phyloP scores from a whole-genome alignment of 257 asterid genomes.

The Solanum chmielewskii region DNA sequence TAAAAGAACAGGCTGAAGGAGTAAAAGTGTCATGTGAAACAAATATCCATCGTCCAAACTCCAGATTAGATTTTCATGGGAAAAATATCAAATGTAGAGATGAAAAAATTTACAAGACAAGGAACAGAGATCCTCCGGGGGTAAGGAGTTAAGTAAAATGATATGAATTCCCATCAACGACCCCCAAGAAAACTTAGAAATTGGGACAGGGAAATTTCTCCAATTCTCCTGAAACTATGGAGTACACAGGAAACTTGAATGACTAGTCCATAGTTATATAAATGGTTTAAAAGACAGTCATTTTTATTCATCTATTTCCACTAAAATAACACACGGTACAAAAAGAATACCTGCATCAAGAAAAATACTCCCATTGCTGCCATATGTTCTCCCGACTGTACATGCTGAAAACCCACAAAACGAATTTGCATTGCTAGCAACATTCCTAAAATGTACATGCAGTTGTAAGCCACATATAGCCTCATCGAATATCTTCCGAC shows the following conservation, averaged over 20 bases:
- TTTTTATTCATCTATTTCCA: not conserved
- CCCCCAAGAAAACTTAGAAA: not conserved
- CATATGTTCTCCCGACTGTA: slow-evolving; percentile 99
- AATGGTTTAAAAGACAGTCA: not conserved
- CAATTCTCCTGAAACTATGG: not conserved
- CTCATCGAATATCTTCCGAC: slow-evolving; percentile 97
- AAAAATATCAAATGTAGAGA: not conserved
- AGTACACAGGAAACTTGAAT: not conserved
- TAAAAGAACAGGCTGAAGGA: not conserved
- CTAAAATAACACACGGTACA: not conserved
- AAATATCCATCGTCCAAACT: not conserved
- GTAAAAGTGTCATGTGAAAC: not conserved
- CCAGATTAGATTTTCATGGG: not conserved
- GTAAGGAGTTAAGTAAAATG: not conserved
- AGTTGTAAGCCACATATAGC: slow-evolving; percentile 87
- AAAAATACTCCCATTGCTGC: slow-evolving; percentile 99
- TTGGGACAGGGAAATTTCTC: not conserved
- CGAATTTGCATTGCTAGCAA: slow-evolving; percentile 98
- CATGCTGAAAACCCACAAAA: slow-evolving; percentile 98
- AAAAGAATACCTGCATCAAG: slow-evolving; percentile 72
- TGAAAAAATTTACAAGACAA: not conserved
- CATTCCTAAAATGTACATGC: slow-evolving; percentile 87
- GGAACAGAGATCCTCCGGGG: not conserved
- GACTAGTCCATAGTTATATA: not conserved
- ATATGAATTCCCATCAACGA: not conserved